Conservation (phyloP, 2,329 filamentous ascomycete genomes). For the Neofusicoccum cordaticola region DNA sequence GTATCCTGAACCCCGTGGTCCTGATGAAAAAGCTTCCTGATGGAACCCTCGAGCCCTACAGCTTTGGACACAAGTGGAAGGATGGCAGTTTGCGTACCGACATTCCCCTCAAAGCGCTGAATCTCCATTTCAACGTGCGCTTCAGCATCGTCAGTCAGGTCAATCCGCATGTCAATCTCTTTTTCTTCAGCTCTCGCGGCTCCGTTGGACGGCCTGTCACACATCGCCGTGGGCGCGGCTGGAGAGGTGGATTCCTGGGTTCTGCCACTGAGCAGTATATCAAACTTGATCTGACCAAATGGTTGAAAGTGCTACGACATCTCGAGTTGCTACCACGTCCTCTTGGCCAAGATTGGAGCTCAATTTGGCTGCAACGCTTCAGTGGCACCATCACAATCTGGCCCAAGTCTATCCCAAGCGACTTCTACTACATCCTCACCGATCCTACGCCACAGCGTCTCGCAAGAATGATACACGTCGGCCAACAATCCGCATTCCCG, state of each 20-base stretch:
- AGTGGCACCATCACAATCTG: conserved; percentile 94
- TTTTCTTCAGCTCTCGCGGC: conserved; percentile 95
- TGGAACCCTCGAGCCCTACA: conserved; percentile 80
- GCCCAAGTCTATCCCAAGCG: conserved; percentile 75
- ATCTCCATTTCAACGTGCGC: conserved; percentile 97
- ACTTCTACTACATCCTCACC: conserved; percentile 82
- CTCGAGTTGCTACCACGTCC: conserved; percentile 87
- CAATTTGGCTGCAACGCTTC: conserved; percentile 94
- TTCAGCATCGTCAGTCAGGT: conserved; percentile 88
- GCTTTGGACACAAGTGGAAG: conserved; percentile 99
- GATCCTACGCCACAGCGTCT: conserved; percentile 76
- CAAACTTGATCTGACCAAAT: conserved; percentile 95
- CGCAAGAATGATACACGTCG: conserved; percentile 84
- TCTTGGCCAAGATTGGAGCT: conserved; percentile 92
- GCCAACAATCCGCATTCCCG: conserved; percentile 84
- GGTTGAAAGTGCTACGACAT: conserved; percentile 91
- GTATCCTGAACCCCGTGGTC: conserved; percentile 92
- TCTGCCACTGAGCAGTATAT: conserved; percentile 91
- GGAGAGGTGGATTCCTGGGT: conserved; percentile 59
- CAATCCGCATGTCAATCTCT: conserved; percentile 96
- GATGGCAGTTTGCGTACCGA: conserved; percentile 92
- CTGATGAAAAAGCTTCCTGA: conserved; percentile 81
- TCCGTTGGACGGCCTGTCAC: conserved; percentile 75
- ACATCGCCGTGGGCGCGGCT: conserved; percentile 17
- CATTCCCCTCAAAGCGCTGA: conserved; percentile 89